Percentiles rank a stretch among this genome's conserved stretches.
phyloP scores from a whole-genome alignment of 192 early-diverging fungal genomes.

The Chytriomyces sp. region DNA sequence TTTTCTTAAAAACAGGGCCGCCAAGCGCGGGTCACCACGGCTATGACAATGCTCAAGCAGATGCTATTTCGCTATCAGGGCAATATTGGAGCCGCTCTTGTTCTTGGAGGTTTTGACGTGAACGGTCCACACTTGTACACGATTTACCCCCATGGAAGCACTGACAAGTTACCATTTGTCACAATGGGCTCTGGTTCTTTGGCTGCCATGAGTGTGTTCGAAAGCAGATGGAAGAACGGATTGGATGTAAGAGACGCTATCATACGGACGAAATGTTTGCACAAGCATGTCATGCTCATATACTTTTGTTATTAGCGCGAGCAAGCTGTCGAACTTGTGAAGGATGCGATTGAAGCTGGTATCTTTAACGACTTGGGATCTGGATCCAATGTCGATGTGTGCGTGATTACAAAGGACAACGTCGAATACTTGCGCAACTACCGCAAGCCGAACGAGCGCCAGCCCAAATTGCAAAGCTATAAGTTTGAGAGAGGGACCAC shows the following conservation, averaged over 20 bases:
- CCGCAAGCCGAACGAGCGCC: conserved; percentile 86
- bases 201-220: conserved; percentile 96
- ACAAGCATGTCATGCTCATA: not conserved
- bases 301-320: conserved; percentile 67
- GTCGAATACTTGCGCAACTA: conserved; percentile 88
- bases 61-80: conserved; percentile 97
- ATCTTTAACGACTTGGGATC: conserved; percentile 99
- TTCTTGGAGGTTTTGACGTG: conserved; percentile 91
- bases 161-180: conserved; percentile 94
- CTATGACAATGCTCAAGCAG: conserved; percentile 97
- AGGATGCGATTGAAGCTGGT: conserved; percentile 94
- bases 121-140: conserved; percentile 90
- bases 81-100: conserved; percentile 90
- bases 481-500: conserved; percentile 50
- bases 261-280: not conserved
- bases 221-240: conserved; percentile 78
- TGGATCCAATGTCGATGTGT: conserved; percentile 94
- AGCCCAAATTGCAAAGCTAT: conserved; percentile 84
- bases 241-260: conserved; percentile 61
- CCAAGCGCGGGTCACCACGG: conserved; percentile 84
- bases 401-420: conserved; percentile 84
- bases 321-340: conserved; percentile 87
- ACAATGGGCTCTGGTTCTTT: conserved; percentile 95
- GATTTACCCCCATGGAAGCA: conserved; percentile 92
- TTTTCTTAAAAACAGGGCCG: conserved; percentile 56